phyloP scores from a whole-genome alignment of 331 rosid species.

The Phaseolus coccineus region DNA sequence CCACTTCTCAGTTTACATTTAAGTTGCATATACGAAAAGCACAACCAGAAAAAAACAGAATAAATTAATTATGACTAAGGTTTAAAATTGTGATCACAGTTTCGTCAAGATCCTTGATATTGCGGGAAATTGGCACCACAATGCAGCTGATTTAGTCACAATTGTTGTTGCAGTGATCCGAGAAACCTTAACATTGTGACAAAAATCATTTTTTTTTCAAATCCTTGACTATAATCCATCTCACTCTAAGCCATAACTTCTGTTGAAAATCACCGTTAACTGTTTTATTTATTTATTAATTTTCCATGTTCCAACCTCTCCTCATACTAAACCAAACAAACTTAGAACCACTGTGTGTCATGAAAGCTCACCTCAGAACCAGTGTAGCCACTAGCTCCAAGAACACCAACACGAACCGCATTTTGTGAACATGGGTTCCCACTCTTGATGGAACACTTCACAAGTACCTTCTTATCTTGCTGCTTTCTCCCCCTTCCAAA shows the following conservation, averaged over 20 bases:
- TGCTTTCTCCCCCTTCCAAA: slow-evolving; percentile 49
- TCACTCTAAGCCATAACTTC: slow-evolving; percentile 10
- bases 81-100: not conserved
- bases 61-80: not conserved
- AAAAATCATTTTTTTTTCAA: not conserved
- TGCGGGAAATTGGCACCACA: not conserved
- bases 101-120: not conserved
- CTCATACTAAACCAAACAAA: slow-evolving; percentile 23
- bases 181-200: not conserved
- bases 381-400: slow-evolving; percentile 99
- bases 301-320: slow-evolving; percentile 26
- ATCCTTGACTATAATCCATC: slow-evolving; percentile 3
- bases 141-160: not conserved
- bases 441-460: slow-evolving; percentile 63
- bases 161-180: not conserved
- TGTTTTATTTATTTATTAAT: not conserved
- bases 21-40: not conserved
- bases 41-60: not conserved
- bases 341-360: not conserved
- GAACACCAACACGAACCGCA: slow-evolving; percentile 84
- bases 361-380: slow-evolving; percentile 81
- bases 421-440: slow-evolving; percentile 55
- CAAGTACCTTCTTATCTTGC: slow-evolving; percentile 54
- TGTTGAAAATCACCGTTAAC: slow-evolving; percentile 9
- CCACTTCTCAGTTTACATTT: slow-evolving; percentile 11